Evolutionary conservation across 768 basidiomycete genomes (phyloP).

Genomic region (Pleurotus salmoneostramineus): DNA sequence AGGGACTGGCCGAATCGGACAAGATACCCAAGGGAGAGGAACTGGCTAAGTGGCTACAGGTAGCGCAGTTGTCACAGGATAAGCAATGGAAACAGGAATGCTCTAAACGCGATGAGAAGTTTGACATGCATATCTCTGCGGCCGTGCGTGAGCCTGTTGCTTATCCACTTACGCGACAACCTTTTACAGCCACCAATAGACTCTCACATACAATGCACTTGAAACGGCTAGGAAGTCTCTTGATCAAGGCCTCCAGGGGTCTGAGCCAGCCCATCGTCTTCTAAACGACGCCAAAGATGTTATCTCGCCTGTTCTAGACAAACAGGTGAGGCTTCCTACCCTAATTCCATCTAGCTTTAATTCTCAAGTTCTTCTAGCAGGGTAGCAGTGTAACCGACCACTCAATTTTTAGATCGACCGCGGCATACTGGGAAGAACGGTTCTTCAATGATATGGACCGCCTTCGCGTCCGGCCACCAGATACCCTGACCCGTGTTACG

Average conservation of each 20-base stretch:
- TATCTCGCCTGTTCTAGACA: slow-evolving; percentile 68
- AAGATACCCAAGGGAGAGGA: slow-evolving; percentile 41
- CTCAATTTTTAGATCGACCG: slow-evolving; percentile 74
- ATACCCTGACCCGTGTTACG: slow-evolving; percentile 90
- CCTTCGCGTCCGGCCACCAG: slow-evolving; percentile 83
- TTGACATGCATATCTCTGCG: slow-evolving; percentile 80
- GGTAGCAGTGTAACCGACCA: slow-evolving; percentile 83
- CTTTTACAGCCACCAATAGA: slow-evolving; percentile 23
- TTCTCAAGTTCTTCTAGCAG: slow-evolving; percentile 40
- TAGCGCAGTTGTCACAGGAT: slow-evolving; percentile 43
- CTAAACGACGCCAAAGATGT: slow-evolving; percentile 78
- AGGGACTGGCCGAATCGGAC: slow-evolving; percentile 52
- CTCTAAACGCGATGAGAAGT: slow-evolving; percentile 83
- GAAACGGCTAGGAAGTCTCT: slow-evolving; percentile 41
- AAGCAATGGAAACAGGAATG: slow-evolving; percentile 66
- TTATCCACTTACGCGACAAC: background rate
- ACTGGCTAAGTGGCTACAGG: slow-evolving; percentile 50
- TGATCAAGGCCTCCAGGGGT: slow-evolving; percentile 32
- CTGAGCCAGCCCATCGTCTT: slow-evolving; percentile 47
- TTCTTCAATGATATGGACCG: slow-evolving; percentile 93
- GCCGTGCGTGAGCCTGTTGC: slow-evolving; percentile 49
- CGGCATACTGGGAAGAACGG: slow-evolving; percentile 83
- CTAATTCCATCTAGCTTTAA: background rate
- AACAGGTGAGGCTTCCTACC: slow-evolving; percentile 46
- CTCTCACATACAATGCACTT: slow-evolving; percentile 49